Percentiles rank a stretch among this genome's conserved stretches.
phyloP scores from a whole-genome alignment of 179 eudicot genomes.

The Silene coronaria region DNA sequence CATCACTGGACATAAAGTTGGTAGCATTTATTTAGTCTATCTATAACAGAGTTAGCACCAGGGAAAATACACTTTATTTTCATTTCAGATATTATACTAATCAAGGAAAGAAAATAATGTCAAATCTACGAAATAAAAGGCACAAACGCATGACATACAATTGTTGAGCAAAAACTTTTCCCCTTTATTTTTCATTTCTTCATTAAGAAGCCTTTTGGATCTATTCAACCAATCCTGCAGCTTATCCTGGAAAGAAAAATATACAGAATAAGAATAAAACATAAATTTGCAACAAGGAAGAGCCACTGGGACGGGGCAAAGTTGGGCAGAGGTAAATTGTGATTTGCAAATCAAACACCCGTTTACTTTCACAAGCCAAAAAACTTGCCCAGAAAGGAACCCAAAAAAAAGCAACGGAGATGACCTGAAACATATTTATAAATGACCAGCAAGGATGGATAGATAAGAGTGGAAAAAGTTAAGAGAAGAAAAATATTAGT shows the following conservation, averaged over 20 bases:
- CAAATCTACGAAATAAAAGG: conserved; percentile 8
- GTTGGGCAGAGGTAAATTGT: conserved; percentile 1
- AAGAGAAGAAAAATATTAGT: background rate
- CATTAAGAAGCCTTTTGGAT: conserved; percentile 50
- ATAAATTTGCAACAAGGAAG: background rate
- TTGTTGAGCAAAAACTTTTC: conserved; percentile 50
- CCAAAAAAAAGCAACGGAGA: background rate
- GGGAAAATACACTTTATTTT: background rate
- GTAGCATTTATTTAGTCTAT: background rate
- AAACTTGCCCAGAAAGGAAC: background rate
- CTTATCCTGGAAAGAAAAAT: conserved; percentile 57
- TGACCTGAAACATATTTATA: background rate
- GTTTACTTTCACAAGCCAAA: background rate
- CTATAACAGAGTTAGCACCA: background rate
- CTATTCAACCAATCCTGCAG: conserved; percentile 75
- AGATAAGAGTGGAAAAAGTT: background rate
- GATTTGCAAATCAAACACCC: background rate
- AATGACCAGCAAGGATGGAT: background rate
- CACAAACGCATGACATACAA: conserved; percentile 35
- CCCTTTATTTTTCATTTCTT: conserved; percentile 40
- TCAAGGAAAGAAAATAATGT: background rate
- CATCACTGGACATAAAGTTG: background rate
- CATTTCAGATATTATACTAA: background rate
- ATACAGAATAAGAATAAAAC: conserved; percentile 1
- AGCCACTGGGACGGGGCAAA: background rate